Percentiles rank a stretch among this genome's conserved stretches.
These are phyloP conservation scores for Rickenella mellea DNA, from an alignment of 768 basidiomycete species.

Conservation along the genomic window DNA sequence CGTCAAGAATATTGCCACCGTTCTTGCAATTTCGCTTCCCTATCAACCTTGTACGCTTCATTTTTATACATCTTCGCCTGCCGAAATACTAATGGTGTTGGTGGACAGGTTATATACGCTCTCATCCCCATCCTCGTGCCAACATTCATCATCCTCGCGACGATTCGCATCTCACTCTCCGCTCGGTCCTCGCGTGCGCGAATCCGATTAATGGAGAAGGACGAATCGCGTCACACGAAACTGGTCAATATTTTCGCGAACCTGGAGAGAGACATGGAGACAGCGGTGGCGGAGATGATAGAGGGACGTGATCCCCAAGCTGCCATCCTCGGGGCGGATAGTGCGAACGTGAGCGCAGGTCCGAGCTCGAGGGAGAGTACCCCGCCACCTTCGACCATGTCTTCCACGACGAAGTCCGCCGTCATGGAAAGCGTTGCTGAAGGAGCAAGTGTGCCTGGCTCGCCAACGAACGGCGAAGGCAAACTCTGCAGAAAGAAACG, in stretches of 20 bases:
- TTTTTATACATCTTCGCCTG: background rate
- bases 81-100: background rate
- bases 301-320: constrained; percentile 21
- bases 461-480: background rate
- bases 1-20: constrained; percentile 38
- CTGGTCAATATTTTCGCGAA: constrained; percentile 47
- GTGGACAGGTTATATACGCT: constrained; percentile 37
- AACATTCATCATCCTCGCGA: constrained; percentile 37
- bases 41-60: constrained; percentile 51
- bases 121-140: constrained; percentile 62
- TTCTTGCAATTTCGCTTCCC: constrained; percentile 53
- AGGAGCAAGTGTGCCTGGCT: background rate
- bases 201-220: constrained; percentile 54
- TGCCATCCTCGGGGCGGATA: too few relatives aligned
- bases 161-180: constrained; percentile 49
- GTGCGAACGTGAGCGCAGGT: constrained; percentile 7
- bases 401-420: constrained; percentile 4
- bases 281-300: constrained; percentile 49
- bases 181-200: constrained; percentile 53
- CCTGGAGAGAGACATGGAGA: constrained; percentile 54
- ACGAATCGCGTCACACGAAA: constrained; percentile 19
- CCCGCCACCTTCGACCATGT: constrained; percentile 12
- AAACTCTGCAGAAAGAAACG: background rate
- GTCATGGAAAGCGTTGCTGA: constrained; percentile 2
- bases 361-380: constrained; percentile 1